Evolutionary conservation across 768 basidiomycete genomes (phyloP).

Genomic region (Trametopsis cervina): DNA sequence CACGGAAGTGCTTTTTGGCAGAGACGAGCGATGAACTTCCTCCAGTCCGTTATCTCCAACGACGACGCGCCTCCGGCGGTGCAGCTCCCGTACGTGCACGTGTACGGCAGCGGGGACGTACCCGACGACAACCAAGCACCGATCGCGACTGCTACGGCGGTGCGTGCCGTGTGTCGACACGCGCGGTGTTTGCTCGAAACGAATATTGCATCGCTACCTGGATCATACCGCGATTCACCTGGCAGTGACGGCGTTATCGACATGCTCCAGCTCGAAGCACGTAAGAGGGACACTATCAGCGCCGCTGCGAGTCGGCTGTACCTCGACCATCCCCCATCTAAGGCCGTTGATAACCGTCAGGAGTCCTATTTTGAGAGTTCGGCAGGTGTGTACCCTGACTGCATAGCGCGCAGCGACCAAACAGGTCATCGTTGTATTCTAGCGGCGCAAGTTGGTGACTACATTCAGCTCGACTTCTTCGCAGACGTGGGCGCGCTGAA

Average conservation of each 20-base stretch:
- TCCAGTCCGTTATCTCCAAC: slow-evolving; percentile 17
- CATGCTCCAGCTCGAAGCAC: slow-evolving; percentile 37
- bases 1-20: too few species aligned
- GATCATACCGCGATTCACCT: slow-evolving; percentile 16
- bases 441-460: slow-evolving; percentile 30
- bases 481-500: slow-evolving; percentile 14
- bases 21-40: slow-evolving; percentile 37
- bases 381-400: slow-evolving; percentile 7
- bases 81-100: slow-evolving; percentile 6
- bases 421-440: background rate
- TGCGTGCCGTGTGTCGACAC: slow-evolving; percentile 16
- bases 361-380: slow-evolving; percentile 46
- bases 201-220: slow-evolving; percentile 40
- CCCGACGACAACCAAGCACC: too few species aligned
- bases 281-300: slow-evolving; percentile 29
- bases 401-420: background rate
- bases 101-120: background rate
- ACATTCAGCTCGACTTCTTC: slow-evolving; percentile 32
- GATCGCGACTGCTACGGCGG: too few species aligned
- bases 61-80: background rate
- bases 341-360: slow-evolving; percentile 48
- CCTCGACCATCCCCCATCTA: slow-evolving; percentile 38
- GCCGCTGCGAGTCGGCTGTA: slow-evolving; percentile 30
- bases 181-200: slow-evolving; percentile 45
- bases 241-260: slow-evolving; percentile 25